Evolutionary conservation across 306 rosid species (phyloP), one percentile per base, ranked within the genome.

Genomic region (Argentina anserina): DNA sequence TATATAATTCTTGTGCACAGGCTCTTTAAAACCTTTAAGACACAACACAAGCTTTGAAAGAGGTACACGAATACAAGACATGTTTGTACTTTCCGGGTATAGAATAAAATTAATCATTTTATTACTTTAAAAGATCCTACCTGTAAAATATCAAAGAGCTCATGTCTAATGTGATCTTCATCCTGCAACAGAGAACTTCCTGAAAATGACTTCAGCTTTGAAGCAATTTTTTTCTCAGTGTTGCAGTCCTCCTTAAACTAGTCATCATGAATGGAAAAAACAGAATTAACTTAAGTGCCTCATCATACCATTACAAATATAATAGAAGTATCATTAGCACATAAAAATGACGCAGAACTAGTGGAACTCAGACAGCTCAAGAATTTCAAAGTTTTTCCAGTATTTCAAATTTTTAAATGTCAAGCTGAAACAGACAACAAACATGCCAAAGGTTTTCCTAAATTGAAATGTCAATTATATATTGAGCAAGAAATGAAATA

Each of bases 171-270:
- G 69, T 86, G 80, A 64, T 84, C 86, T 77, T 76, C 95, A 79
- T 83, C 83, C 68, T 88, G 92, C 62, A 89, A 78, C 61, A 82
- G 67, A 53, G 90, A 86, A 41, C 80, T 79, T 72, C 84, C 97
- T 9, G 83, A 80, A 75, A 69, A 80, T 61, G 89, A 71, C 82
- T 89, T 86, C 79, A 94, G 87, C 92, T 88, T 89, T 85, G 94
- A 75, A 71, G 76, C 96, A 81, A 94, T 80, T 78, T 87, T 89
- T 83, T 91, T 88, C 88, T 91, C 88, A 7, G 98, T 89, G 88
- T 85, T 82, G 82, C 98, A 76, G 68, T 91, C 96, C 81, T 91
- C 96, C 88, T 89, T 94, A 83, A 94, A 94, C 98, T 94, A 55
- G 69, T 31, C 78, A 71, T 36, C 49, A 70, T 29, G 45, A 42